Evolutionary conservation across 202 grass and related monocot species (phyloP), one percentile per base, ranked within the genome.

Genomic region (Panicum hallii): DNA sequence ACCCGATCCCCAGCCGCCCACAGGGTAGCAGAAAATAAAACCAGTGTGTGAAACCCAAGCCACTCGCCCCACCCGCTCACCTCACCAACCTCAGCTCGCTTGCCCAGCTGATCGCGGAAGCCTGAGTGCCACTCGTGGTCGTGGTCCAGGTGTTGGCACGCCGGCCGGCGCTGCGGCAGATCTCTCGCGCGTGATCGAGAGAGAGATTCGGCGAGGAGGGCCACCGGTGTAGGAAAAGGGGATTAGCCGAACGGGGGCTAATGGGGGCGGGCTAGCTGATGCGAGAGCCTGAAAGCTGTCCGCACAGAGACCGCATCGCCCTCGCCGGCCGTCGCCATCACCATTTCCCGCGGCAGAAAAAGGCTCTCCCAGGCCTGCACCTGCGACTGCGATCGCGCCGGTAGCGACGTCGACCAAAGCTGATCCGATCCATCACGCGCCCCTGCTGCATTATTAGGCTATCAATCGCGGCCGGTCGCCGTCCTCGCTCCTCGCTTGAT

Each of bases 171-270:
- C 50, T 9, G 67, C 32, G 73, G 62, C 79, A 70, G 79, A 83
- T 90, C 88, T 82, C 58, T 86, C 79, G 78, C 58, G 58, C 79
- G 42, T 46, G 73, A 71, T 69, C 52, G 83, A 86, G 77, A 66
- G 48, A 58, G 16, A 78, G 72, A 68, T 85, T 81, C 30, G 65
- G n/a, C n/a, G n/a, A n/a, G n/a, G n/a, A n/a, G n/a, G n/a, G n/a
- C n/a, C n/a, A n/a, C 4, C 4, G n/a, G 15, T 17, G 43, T 16
- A 41, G 17, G 3, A 14, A 14, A 40, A 34, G 34, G 34, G 44
- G 42, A 53, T 26, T 26, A 26, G 26, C 26, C 26, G 26, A 26
- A 26, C 26, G 26, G 26, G 26, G 26, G 26, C 26, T 26, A 26
- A 26, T 26, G 26, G 26, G 26, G 26, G 26, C 26, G 26, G 26